Conservation (phyloP, 2,329 filamentous ascomycete species). For the Exutisphaerella laricina region DNA sequence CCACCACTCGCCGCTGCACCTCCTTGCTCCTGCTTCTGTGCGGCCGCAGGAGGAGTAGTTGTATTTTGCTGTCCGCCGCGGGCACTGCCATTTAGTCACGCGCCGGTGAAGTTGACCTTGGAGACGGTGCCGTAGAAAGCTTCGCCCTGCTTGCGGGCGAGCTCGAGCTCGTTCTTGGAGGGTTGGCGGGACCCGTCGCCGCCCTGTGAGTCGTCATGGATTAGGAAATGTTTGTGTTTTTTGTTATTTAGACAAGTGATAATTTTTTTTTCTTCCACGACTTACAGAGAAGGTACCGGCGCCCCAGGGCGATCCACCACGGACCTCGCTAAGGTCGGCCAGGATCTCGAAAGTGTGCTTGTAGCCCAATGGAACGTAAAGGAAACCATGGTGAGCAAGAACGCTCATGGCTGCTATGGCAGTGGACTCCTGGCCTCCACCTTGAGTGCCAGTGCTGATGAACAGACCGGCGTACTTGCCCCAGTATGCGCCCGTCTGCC, state of each 20-base stretch:
- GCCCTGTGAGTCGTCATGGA: constrained; percentile 38
- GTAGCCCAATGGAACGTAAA: constrained; percentile 95
- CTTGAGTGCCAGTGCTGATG: constrained; percentile 74
- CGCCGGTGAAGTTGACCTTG: constrained; percentile 53
- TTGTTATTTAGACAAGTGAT: too few relatives aligned
- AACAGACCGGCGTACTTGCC: constrained; percentile 93
- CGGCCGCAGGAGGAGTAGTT: constrained; percentile 5
- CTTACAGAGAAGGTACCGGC: constrained; percentile 74
- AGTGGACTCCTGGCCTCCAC: constrained; percentile 92
- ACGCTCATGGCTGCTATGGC: constrained; percentile 76
- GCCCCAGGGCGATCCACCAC: constrained; percentile 86
- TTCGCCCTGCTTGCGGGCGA: constrained; percentile 80
- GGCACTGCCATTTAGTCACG: constrained; percentile 69
- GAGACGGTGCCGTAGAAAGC: constrained; percentile 70
- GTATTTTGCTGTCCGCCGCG: constrained; percentile 26
- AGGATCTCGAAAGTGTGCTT: constrained; percentile 68
- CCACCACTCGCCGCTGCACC: constrained; percentile 9
- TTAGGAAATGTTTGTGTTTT: neutral
- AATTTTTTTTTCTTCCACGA: too few relatives aligned
- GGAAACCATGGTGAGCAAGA: constrained; percentile 85
- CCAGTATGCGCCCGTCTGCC: constrained; percentile 59
- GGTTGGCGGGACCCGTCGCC: constrained; percentile 82
- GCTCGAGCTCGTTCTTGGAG: constrained; percentile 63
- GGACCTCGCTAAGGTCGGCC: constrained; percentile 68
- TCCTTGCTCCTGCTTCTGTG: constrained; percentile 10